phyloP scores from a whole-genome alignment of 495 filamentous ascomycete species.

The Elasticomyces elasticus region DNA sequence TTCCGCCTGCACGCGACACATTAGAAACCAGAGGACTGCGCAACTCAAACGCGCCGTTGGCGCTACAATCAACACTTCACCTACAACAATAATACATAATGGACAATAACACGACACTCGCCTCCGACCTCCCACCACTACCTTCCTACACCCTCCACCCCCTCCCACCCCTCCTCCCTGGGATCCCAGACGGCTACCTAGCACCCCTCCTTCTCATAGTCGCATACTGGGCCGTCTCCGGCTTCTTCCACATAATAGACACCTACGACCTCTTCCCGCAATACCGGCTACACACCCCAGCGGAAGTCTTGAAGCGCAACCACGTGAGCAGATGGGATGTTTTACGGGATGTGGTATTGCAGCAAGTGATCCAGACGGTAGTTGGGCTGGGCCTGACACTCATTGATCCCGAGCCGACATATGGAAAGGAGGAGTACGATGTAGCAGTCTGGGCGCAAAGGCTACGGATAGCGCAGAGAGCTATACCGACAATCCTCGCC shows the following conservation, averaged over 20 bases:
- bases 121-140: conserved; percentile 57
- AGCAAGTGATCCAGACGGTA: conserved; percentile 77
- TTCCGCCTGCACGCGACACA: neutral
- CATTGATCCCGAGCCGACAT: conserved; percentile 54
- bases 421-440: conserved; percentile 71
- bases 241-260: conserved; percentile 80
- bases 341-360: conserved; percentile 73
- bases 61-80: neutral
- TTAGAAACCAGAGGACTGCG: neutral
- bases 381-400: conserved; percentile 51
- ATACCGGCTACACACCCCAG: conserved; percentile 86
- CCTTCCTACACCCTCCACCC: conserved; percentile 60
- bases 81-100: conserved; percentile 1
- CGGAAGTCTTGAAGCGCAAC: conserved; percentile 76
- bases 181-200: conserved; percentile 71
- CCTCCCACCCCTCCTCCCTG: conserved; percentile 59
- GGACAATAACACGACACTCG: conserved; percentile 37
- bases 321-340: conserved; percentile 74
- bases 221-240: conserved; percentile 82
- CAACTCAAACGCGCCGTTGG: neutral
- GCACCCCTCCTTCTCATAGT: conserved; percentile 64
- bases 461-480: conserved; percentile 59
- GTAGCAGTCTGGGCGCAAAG: conserved; percentile 71
- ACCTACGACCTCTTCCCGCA: conserved; percentile 69
- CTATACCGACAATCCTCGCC: conserved; percentile 48